These are phyloP conservation scores for Annulohypoxylon stygium DNA, from an alignment of 495 filamentous ascomycete genomes.

Conservation along the genomic window DNA sequence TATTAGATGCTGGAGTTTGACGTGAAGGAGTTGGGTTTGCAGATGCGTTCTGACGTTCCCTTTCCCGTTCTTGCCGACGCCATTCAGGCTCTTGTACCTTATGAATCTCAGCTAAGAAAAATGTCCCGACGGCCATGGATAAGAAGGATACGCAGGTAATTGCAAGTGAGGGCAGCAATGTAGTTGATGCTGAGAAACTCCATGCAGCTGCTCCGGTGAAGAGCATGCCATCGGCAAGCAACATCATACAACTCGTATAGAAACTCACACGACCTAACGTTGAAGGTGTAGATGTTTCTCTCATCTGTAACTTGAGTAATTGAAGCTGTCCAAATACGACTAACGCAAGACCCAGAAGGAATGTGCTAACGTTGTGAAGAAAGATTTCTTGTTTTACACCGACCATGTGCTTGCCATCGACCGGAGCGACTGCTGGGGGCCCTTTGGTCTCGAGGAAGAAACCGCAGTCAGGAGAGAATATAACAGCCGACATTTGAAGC, in stretches of 20 bases:
- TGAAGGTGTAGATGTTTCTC: slow-evolving; percentile 93
- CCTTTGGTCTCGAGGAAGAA: slow-evolving; percentile 92
- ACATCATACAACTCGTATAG: slow-evolving; percentile 85
- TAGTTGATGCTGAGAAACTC: slow-evolving; percentile 71
- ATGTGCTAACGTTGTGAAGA: slow-evolving; percentile 72
- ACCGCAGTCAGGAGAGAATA: slow-evolving; percentile 95
- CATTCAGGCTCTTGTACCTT: slow-evolving; percentile 86
- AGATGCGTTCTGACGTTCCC: slow-evolving; percentile 53
- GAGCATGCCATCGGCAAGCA: slow-evolving; percentile 82
- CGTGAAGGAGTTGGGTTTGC: slow-evolving; percentile 56
- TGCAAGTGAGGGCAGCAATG: slow-evolving; percentile 77
- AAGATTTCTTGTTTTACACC: slow-evolving; percentile 85
- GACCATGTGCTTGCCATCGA: slow-evolving; percentile 74
- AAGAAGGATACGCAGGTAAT: slow-evolving; percentile 80
- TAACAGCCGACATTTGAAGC: slow-evolving; percentile 83
- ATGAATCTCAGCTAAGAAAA: slow-evolving; percentile 90
- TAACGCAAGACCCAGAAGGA: slow-evolving; percentile 74
- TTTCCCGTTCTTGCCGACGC: slow-evolving; percentile 67
- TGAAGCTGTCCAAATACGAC: slow-evolving; percentile 77
- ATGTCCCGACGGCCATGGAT: slow-evolving; percentile 74
- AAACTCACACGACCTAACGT: slow-evolving; percentile 92
- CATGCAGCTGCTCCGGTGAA: slow-evolving; percentile 72
- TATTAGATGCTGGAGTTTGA: slow-evolving; percentile 73
- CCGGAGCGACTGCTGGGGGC: slow-evolving; percentile 75
- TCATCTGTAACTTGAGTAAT: slow-evolving; percentile 85